phyloP scores from a whole-genome alignment of 2,329 filamentous ascomycete genomes.

The Pseudogymnoascus sp. region DNA sequence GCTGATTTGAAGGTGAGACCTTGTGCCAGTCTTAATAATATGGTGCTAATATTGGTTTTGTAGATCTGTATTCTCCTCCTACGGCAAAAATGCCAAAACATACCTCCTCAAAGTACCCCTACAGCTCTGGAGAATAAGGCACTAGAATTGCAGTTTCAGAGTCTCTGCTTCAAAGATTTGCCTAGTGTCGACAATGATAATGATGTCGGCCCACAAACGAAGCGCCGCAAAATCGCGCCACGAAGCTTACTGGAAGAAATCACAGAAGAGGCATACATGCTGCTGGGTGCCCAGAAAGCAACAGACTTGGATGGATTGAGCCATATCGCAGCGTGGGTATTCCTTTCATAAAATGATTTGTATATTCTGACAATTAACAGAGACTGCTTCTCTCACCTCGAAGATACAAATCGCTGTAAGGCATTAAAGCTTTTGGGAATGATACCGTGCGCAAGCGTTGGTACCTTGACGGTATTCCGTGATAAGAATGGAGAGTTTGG shows the following conservation, averaged over 20 bases:
- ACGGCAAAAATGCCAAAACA: slow-evolving; percentile 16
- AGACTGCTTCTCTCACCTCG: slow-evolving; percentile 36
- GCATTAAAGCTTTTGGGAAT: slow-evolving; percentile 48
- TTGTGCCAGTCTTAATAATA: not conserved
- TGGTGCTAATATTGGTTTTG: not conserved
- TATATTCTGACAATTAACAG: slow-evolving; percentile 22
- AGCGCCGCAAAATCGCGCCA: slow-evolving; percentile 25
- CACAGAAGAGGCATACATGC: slow-evolving; percentile 24
- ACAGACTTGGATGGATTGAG: slow-evolving; percentile 33
- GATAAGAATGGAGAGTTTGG: slow-evolving; percentile 23
- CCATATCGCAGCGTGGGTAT: slow-evolving; percentile 40
- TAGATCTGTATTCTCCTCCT: slow-evolving; percentile 18
- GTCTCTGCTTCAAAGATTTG: slow-evolving; percentile 14
- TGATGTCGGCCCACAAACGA: slow-evolving; percentile 18
- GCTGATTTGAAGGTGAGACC: not conserved
- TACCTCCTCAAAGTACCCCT: not conserved
- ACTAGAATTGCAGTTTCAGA: slow-evolving; percentile 20
- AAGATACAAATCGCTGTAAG: slow-evolving; percentile 43
- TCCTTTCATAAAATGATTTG: not conserved
- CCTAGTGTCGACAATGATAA: not conserved
- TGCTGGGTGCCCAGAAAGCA: slow-evolving; percentile 29
- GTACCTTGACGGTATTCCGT: slow-evolving; percentile 31
- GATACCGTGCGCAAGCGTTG: slow-evolving; percentile 47
- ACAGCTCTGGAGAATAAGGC: slow-evolving; percentile 18
- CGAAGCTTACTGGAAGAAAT: slow-evolving; percentile 30